Percentiles rank a stretch among this genome's conserved stretches.
Evolutionary conservation across 768 basidiomycete species (phyloP).

Genomic region (Lepiota venenata): DNA sequence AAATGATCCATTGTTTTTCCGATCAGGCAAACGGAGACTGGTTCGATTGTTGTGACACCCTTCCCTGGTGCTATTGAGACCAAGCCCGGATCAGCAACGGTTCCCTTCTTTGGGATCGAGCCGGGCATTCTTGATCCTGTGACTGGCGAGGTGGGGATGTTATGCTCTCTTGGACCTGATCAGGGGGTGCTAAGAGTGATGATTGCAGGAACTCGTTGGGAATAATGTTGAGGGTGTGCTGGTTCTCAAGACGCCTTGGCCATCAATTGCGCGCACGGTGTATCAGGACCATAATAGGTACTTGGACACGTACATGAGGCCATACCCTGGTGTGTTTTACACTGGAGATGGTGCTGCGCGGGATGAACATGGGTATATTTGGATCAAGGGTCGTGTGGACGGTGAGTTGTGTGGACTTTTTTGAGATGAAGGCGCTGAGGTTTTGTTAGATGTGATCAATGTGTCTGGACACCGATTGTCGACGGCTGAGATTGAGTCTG

Average conservation of each 20-base stretch:
- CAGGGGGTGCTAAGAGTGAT: not conserved
- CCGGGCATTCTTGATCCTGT: conserved; percentile 83
- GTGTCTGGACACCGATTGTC: conserved; percentile 96
- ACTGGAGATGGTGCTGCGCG: conserved; percentile 98
- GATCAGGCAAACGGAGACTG: conserved; percentile 93
- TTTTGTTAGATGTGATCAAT: conserved; percentile 82
- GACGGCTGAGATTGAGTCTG: conserved; percentile 97
- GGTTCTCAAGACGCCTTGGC: conserved; percentile 86
- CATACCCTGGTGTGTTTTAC: conserved; percentile 90
- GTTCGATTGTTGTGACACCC: conserved; percentile 91
- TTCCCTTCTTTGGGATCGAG: conserved; percentile 97
- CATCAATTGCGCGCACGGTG: conserved; percentile 90
- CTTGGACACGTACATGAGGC: conserved; percentile 53
- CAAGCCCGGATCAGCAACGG: conserved; percentile 94
- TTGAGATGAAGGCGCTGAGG: not conserved
- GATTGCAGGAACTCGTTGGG: conserved; percentile 58
- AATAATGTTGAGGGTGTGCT: conserved; percentile 90
- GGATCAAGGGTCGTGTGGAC: conserved; percentile 98
- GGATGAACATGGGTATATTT: conserved; percentile 95
- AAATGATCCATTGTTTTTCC: conserved; percentile 8
- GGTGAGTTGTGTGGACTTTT: conserved; percentile 45
- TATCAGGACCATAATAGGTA: conserved; percentile 88
- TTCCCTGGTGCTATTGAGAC: conserved; percentile 95
- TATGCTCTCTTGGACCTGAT: conserved; percentile 10
- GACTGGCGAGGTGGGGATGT: conserved; percentile 69